Base-by-base conservation (phyloP, 176 grass and related monocot species). In the Musa beccarii region DNA sequence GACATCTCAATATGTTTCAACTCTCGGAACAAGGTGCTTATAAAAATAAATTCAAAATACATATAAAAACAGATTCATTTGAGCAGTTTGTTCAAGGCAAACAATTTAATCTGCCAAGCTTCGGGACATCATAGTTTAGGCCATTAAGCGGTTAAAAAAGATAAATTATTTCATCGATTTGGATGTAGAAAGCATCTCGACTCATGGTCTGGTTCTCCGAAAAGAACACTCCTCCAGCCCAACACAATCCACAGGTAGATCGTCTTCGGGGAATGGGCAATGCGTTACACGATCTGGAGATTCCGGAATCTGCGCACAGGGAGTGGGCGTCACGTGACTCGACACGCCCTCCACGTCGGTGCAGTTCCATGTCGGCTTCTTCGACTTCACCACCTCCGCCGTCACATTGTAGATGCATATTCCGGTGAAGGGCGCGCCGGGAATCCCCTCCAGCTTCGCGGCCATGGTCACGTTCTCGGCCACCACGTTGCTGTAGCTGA, bases 391-490 rank as follows among this genome's bases (percentile, higher is more conserved):
- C 13, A 92, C 80, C 74, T 76, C 57, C 0, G 85, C 86, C 0
- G 86, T 92, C 0, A 99, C 79, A 25, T 99, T 99, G 24, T 88
- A 99, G 8, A 99, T 94, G 88, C 95, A 99, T 79, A 99, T 99
- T 6, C 84, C 91, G 10, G 89, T 92, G 86, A 92, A 99, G 17
- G 88, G 90, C 63, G 91, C 88, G 50, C 85, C 79, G 0, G 86
- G 84, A 26, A 99, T 81, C 50, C 95, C 95, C 55, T 91, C 95
- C 81, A 99, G 78, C 80, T 81, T 86, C 24, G 86, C 95, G 10
- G 76, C 78, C 91, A 94, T 99, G 66, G 88, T 99, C 14, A 93
- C 88, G 62, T 99, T 94, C 84, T 99, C 88, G 0, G 95, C 95
- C 14, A 86, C 89, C 71, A 99, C 86, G 75, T 99, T 78, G 4